phyloP scores from a whole-genome alignment of 2,329 filamentous ascomycete species.

The Stagonosporopsis tanaceti region DNA sequence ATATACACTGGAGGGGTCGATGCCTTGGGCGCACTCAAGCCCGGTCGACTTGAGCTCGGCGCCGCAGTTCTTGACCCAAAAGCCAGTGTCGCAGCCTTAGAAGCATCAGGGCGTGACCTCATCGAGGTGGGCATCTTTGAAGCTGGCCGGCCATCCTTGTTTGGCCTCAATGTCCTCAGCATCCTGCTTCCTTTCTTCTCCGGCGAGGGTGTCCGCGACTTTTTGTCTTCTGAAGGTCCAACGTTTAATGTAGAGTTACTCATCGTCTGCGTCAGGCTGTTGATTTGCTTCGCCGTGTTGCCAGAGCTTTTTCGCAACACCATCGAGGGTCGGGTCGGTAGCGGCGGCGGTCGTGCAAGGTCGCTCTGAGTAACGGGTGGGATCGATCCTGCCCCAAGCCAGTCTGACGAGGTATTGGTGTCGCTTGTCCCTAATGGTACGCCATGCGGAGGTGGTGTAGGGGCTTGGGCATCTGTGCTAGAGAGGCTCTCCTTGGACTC shows the following conservation, averaged over 20 bases:
- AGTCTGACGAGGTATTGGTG: slow-evolving; percentile 49
- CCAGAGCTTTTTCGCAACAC: slow-evolving; percentile 56
- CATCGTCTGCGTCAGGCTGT: slow-evolving; percentile 32
- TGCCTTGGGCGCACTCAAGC: slow-evolving; percentile 22
- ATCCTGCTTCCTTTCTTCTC: slow-evolving; percentile 66
- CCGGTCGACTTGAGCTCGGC: slow-evolving; percentile 27
- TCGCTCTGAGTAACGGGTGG: slow-evolving; percentile 81
- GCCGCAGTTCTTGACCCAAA: slow-evolving; percentile 55
- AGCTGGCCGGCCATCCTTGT: slow-evolving; percentile 55
- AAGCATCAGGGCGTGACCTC: slow-evolving; percentile 61
- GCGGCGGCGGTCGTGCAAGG: slow-evolving; percentile 73
- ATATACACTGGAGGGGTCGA: slow-evolving; percentile 28
- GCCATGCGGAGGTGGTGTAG: slow-evolving; percentile 35
- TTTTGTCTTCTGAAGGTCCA: slow-evolving; percentile 49
- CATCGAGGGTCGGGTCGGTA: slow-evolving; percentile 65
- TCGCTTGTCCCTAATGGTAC: slow-evolving; percentile 22
- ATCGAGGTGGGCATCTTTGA: slow-evolving; percentile 56
- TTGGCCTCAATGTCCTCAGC: slow-evolving; percentile 62
- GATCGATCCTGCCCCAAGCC: slow-evolving; percentile 82
- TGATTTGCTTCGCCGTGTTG: slow-evolving; percentile 32
- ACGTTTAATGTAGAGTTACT: slow-evolving; percentile 46
- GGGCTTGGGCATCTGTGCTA: slow-evolving; percentile 31
- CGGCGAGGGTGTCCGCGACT: slow-evolving; percentile 67
- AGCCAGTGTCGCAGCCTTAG: slow-evolving; percentile 70
- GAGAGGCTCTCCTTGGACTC: slow-evolving; percentile 56